Evolutionary conservation across 768 basidiomycete genomes (phyloP).

Genomic region (Leucosporidium scottii): DNA sequence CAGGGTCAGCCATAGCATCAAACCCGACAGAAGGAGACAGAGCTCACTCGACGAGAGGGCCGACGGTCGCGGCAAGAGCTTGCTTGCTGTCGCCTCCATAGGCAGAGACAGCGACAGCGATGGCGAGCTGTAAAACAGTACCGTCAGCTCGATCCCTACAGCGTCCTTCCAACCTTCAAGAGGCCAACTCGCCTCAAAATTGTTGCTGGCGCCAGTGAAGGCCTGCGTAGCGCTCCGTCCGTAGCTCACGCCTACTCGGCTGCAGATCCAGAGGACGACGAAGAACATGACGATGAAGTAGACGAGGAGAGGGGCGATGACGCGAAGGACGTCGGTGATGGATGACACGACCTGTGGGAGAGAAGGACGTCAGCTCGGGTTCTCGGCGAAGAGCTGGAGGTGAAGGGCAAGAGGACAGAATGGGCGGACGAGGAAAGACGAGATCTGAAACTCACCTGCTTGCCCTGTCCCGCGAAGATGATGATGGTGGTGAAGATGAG

Average conservation of each 20-base stretch:
- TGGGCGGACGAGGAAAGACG: no score
- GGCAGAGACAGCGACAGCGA: conserved; percentile 69
- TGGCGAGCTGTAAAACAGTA: conserved; percentile 53
- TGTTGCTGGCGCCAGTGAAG: conserved; percentile 40
- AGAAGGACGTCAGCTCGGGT: conserved; percentile 49
- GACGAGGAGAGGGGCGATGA: conserved; percentile 57
- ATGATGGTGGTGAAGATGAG: conserved; percentile 73
- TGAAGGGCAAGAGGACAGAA: no score
- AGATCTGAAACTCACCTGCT: conserved; percentile 47
- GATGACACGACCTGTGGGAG: conserved; percentile 14
- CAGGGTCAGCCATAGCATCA: neutral
- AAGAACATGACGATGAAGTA: conserved; percentile 71
- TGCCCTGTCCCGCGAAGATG: conserved; percentile 57
- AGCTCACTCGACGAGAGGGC: conserved; percentile 41
- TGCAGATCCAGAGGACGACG: conserved; percentile 6
- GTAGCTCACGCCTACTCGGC: conserved; percentile 1
- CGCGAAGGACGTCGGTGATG: conserved; percentile 56
- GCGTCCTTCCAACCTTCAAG: no score
- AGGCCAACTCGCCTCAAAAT: conserved; percentile 46
- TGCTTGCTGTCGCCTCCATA: conserved; percentile 72
- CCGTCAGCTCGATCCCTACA: no score
- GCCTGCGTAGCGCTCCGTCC: conserved; percentile 6
- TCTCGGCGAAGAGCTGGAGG: no score
- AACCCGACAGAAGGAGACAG: no score
- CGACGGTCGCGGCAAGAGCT: conserved; percentile 65